Evolutionary conservation across 2,329 filamentous ascomycete genomes (phyloP).

Genomic region (Aspergillus thermomutatus): DNA sequence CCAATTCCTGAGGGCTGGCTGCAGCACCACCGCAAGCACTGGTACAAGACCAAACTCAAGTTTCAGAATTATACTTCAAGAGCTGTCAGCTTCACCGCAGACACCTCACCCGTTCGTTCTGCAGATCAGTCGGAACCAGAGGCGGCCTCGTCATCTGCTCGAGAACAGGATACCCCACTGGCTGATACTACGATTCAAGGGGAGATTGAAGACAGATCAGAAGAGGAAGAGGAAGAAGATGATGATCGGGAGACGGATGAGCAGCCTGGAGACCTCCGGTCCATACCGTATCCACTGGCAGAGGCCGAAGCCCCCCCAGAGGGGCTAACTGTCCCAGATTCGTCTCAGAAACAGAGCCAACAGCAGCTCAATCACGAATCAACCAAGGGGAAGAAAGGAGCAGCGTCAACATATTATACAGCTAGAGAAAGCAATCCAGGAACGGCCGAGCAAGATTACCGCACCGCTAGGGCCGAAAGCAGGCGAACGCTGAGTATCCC

Average conservation of each 20-base stretch:
- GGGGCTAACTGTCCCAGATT: slow-evolving; percentile 4
- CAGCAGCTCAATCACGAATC: slow-evolving; percentile 1
- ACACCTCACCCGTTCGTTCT: slow-evolving; percentile 42
- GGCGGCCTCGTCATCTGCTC: slow-evolving; percentile 11
- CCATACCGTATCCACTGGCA: slow-evolving; percentile 20
- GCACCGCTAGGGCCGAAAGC: background rate
- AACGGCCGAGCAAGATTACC: background rate
- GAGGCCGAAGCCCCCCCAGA: slow-evolving; percentile 12
- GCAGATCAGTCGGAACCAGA: slow-evolving; percentile 23
- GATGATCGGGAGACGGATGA: slow-evolving; percentile 3
- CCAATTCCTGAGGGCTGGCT: slow-evolving; percentile 65
- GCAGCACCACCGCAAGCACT: slow-evolving; percentile 59
- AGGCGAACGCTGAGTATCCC: slow-evolving; percentile 16
- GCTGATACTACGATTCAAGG: slow-evolving; percentile 11
- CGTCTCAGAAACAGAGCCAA: slow-evolving; percentile 6
- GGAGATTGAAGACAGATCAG: background rate
- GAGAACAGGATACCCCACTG: slow-evolving; percentile 14
- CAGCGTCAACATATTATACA: slow-evolving; percentile 30
- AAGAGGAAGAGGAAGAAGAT: slow-evolving; percentile 13
- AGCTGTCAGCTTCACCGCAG: slow-evolving; percentile 51
- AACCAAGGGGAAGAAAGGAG: slow-evolving; percentile 15
- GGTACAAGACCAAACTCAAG: slow-evolving; percentile 52
- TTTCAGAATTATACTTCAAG: slow-evolving; percentile 47
- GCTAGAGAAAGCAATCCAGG: slow-evolving; percentile 21
- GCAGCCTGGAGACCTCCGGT: slow-evolving; percentile 12